phyloP scores from a whole-genome alignment of 192 early-diverging fungal genomes.

The Linnemannia zychae region DNA sequence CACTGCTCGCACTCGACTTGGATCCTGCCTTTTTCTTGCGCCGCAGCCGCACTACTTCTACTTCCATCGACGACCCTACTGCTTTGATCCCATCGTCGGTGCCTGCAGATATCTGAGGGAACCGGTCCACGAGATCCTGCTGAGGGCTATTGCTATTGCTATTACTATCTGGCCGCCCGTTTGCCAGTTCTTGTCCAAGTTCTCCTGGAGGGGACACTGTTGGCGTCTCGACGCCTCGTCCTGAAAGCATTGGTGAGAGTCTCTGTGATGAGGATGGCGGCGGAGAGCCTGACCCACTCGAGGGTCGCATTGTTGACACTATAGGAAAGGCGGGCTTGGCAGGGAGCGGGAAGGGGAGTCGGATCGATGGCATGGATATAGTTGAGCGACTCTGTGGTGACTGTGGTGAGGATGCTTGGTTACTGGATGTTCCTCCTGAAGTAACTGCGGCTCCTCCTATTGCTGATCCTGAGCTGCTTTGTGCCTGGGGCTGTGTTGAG shows the following conservation, averaged over 20 bases:
- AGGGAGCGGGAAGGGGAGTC: constrained; percentile 40
- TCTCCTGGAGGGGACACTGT: neutral
- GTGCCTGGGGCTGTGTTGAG: neutral
- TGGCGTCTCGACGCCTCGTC: neutral
- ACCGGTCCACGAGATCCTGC: constrained; percentile 25
- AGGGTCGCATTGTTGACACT: constrained; percentile 20
- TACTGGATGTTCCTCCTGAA: neutral
- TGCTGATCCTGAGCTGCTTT: constrained; percentile 5
- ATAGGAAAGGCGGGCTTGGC: constrained; percentile 49
- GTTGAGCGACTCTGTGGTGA: neutral
- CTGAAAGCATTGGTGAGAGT: constrained; percentile 6
- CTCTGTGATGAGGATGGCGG: constrained; percentile 13
- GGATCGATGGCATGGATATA: constrained; percentile 7
- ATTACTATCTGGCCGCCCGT: neutral
- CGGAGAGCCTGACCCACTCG: constrained; percentile 16
- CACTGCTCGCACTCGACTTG: constrained; percentile 38
- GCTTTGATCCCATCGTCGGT: constrained; percentile 7
- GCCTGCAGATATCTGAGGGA: constrained; percentile 30
- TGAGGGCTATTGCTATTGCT: neutral
- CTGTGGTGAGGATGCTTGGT: neutral
- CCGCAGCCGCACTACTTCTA: constrained; percentile 45
- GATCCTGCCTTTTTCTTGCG: constrained; percentile 43
- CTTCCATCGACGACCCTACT: constrained; percentile 10
- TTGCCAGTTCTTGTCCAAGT: neutral
- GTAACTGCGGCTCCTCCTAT: neutral